A percentile compares a stretch with the other conserved stretches of the same genome.
phyloP scores from a whole-genome alignment of 768 basidiomycete species.

The Pisolithus marmoratus region DNA sequence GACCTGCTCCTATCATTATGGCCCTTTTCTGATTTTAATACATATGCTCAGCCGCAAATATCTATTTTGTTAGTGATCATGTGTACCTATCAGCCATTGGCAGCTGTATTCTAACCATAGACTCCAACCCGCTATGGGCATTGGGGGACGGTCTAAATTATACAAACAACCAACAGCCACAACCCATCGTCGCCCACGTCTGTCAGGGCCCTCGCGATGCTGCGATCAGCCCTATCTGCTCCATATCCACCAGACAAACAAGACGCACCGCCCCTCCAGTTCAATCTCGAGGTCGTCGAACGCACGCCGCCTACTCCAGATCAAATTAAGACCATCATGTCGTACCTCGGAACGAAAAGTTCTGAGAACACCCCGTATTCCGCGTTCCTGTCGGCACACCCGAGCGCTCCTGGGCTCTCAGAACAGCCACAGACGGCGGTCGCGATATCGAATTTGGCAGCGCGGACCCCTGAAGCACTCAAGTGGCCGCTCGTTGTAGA shows the following conservation, averaged over 20 bases:
- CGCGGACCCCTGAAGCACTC: slow-evolving; percentile 52
- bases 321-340: slow-evolving; percentile 62
- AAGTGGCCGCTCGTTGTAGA: slow-evolving; percentile 82
- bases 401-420: slow-evolving; percentile 33
- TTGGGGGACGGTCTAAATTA: background rate
- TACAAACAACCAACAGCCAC: slow-evolving; percentile 40
- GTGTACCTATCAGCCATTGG: slow-evolving; percentile 4
- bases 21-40: background rate
- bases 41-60: slow-evolving; percentile 43
- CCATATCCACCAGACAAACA: slow-evolving; percentile 56
- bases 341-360: slow-evolving; percentile 38
- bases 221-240: slow-evolving; percentile 50
- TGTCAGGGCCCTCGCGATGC: slow-evolving; percentile 49
- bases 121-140: too few species aligned
- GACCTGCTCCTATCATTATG: slow-evolving; percentile 2
- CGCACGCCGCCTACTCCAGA: slow-evolving; percentile 56
- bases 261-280: slow-evolving; percentile 49
- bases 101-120: slow-evolving; percentile 2
- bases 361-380: slow-evolving; percentile 29
- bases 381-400: slow-evolving; percentile 59
- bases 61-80: slow-evolving; percentile 54
- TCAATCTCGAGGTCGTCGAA: slow-evolving; percentile 70
- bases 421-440: slow-evolving; percentile 37
- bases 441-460: slow-evolving; percentile 45
- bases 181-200: slow-evolving; percentile 62